A percentile compares a stretch with the other conserved stretches of the same genome.
Evolutionary conservation across 108 stramenopile genomes (phyloP).

Genomic region (Skeletonema potamos): DNA sequence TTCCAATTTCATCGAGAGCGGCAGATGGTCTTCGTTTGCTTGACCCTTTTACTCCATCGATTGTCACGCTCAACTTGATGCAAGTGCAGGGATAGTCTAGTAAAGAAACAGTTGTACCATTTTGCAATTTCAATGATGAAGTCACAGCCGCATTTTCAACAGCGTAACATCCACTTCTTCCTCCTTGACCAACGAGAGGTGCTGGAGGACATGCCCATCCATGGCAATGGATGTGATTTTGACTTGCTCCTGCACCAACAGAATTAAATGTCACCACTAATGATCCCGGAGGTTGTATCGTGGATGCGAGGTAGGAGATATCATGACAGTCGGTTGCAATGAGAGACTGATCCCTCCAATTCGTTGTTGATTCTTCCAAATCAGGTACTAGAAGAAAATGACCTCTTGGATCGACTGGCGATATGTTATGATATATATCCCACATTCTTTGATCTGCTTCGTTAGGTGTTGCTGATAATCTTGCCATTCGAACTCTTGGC

Average conservation of each 20-base stretch:
- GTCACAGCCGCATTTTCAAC: constrained; percentile 21
- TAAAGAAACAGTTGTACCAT: constrained; percentile 43
- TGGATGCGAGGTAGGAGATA: constrained; percentile 43
- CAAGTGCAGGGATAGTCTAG: constrained; percentile 62
- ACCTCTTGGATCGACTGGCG: constrained; percentile 58
- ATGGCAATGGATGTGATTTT: constrained; percentile 71
- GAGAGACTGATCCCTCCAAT: constrained; percentile 59
- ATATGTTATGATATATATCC: constrained; percentile 64
- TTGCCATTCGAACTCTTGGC: constrained; percentile 35
- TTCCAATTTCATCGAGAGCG: constrained; percentile 34
- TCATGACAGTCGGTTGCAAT: constrained; percentile 44
- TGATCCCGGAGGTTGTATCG: constrained; percentile 47
- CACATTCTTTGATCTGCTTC: constrained; percentile 7
- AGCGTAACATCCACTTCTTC: constrained; percentile 28
- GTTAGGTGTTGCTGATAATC: constrained; percentile 4
- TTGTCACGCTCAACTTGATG: constrained; percentile 27
- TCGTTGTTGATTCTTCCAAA: constrained; percentile 8
- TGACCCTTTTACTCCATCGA: background rate
- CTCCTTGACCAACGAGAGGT: constrained; percentile 9
- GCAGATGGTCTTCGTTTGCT: constrained; percentile 1
- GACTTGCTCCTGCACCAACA: constrained; percentile 61
- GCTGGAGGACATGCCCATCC: constrained; percentile 53
- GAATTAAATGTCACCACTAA: constrained; percentile 52
- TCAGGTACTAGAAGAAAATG: constrained; percentile 59
- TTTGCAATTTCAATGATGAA: constrained; percentile 14